phyloP scores from a whole-genome alignment of 2,329 filamentous ascomycete genomes.

The Fusarium anthophilum region DNA sequence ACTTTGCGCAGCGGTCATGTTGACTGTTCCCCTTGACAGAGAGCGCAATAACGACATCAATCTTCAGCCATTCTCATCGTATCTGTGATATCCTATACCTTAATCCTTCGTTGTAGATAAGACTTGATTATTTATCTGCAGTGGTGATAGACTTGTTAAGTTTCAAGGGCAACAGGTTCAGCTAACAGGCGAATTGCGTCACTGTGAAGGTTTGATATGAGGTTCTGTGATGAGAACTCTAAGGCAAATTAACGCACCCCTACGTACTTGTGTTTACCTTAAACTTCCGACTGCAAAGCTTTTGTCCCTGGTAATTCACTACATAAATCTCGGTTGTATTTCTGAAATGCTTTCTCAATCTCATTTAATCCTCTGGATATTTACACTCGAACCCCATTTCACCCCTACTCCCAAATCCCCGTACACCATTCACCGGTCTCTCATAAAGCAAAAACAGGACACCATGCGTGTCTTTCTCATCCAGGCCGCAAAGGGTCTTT shows the following conservation, averaged over 20 bases:
- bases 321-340: rapidly evolving
- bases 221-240: neutral
- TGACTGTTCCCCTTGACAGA: too few relatives aligned
- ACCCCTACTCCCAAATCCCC: rapidly evolving
- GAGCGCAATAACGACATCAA: too few relatives aligned
- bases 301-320: neutral
- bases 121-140: rapidly evolving
- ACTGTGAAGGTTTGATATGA: neutral
- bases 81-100: too few relatives aligned
- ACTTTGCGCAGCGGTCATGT: too few relatives aligned
- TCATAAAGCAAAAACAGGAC: rapidly evolving
- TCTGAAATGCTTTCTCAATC: neutral
- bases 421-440: neutral
- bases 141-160: too few relatives aligned
- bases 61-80: too few relatives aligned
- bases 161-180: too few relatives aligned
- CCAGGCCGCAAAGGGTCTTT: neutral
- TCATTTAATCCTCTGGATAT: neutral
- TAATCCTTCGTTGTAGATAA: too few relatives aligned
- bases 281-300: neutral
- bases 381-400: neutral
- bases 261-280: neutral
- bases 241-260: neutral
- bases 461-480: neutral
- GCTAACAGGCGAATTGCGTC: neutral